A percentile compares a stretch with the other conserved stretches of the same genome.
Evolutionary conservation across 2,329 filamentous ascomycete species (phyloP).

Genomic region (Pseudofabraea citricarpa): DNA sequence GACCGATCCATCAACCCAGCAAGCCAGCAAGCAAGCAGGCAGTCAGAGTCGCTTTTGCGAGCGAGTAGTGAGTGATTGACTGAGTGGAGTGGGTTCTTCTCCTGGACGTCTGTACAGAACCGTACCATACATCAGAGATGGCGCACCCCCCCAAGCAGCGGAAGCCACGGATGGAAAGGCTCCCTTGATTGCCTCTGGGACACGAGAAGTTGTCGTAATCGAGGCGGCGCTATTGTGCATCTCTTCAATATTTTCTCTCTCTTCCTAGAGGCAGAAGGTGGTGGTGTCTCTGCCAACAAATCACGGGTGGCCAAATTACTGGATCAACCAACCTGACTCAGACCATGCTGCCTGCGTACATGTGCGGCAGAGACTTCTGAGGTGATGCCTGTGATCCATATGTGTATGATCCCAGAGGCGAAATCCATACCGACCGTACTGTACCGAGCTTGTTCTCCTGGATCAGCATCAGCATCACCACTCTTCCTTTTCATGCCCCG

Average conservation of each 20-base stretch:
- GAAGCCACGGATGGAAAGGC: background rate
- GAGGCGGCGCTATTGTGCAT: background rate
- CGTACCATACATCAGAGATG: no score
- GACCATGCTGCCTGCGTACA: no score
- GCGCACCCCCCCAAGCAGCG: background rate
- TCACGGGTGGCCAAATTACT: conserved; percentile 3
- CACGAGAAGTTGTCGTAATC: background rate
- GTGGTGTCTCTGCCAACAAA: conserved; percentile 1
- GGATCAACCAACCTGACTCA: conserved; percentile 8
- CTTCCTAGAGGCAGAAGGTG: background rate
- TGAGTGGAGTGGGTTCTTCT: no score
- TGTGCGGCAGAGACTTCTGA: no score
- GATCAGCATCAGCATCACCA: conserved; percentile 5
- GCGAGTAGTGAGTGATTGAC: background rate
- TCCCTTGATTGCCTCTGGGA: no score
- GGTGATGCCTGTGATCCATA: no score
- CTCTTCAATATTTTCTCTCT: background rate
- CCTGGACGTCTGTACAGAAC: no score
- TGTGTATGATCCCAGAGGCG: no score
- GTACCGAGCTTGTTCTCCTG: background rate
- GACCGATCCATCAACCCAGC: no score
- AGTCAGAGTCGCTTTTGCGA: background rate
- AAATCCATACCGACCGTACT: no score
- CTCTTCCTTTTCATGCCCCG: conserved; percentile 10
- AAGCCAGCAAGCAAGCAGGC: background rate